Conservation (phyloP, 2,329 filamentous ascomycete genomes). For the Beauveria caledonica region DNA sequence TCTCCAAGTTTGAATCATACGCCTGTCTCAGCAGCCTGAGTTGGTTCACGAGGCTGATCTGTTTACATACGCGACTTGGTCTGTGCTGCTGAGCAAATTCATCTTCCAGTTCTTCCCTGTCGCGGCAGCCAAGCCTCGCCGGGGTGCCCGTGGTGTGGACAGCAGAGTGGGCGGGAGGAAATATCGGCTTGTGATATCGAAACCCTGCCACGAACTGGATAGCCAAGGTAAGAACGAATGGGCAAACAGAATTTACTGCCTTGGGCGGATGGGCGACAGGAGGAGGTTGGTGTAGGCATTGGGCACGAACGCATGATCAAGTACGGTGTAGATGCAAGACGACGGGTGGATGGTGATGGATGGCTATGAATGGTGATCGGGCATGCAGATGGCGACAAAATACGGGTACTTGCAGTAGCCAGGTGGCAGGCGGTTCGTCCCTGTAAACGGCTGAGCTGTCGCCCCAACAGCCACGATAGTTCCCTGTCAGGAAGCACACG, state of each 20-base stretch:
- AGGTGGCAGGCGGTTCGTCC: neutral
- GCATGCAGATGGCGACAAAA: neutral
- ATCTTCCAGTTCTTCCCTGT: neutral
- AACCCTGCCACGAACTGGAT: neutral
- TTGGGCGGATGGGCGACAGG: neutral
- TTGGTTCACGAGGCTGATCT: neutral
- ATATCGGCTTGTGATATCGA: neutral
- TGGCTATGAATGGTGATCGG: neutral
- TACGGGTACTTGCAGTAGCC: neutral
- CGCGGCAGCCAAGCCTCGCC: neutral
- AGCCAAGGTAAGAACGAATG: neutral
- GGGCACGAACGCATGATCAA: neutral
- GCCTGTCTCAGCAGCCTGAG: neutral
- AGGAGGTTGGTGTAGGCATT: neutral
- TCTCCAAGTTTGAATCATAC: no score
- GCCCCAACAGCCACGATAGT: neutral
- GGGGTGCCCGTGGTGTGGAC: neutral
- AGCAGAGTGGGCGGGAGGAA: neutral
- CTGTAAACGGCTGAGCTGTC: no score
- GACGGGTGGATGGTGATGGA: neutral
- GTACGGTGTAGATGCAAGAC: constrained; percentile 2
- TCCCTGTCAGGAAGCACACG: neutral
- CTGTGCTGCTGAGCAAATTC: neutral
- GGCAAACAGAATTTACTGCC: neutral
- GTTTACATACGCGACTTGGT: neutral